phyloP scores from a whole-genome alignment of 371 early-diverging fungal genomes.

The Entomophthora muscae region DNA sequence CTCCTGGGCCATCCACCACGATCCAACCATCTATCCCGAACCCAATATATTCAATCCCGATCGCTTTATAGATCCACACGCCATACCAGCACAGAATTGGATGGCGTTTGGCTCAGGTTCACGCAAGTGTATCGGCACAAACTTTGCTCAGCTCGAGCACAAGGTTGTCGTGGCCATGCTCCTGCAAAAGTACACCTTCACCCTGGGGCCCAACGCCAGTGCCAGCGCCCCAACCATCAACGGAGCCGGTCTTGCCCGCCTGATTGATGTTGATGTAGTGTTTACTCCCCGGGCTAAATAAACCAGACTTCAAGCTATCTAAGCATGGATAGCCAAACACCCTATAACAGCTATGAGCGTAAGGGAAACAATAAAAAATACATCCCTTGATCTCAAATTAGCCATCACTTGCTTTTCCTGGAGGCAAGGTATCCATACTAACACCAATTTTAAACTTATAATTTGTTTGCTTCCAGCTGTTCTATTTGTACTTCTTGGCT shows the following conservation, averaged over 20 bases:
- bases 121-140: conserved; percentile 1
- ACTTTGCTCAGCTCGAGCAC: conserved; percentile 2
- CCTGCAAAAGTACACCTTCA: not conserved
- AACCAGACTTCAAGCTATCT: too few species aligned
- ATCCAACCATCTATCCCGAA: not conserved
- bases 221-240: too few species aligned
- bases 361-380: too few species aligned
- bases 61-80: too few species aligned
- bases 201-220: conserved; percentile 15
- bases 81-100: not conserved
- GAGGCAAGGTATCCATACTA: too few species aligned
- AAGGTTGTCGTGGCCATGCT: not conserved
- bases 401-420: too few species aligned
- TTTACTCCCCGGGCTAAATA: not conserved
- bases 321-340: too few species aligned
- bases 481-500: too few species aligned
- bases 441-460: too few species aligned
- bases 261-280: not conserved
- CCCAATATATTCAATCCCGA: conserved; percentile 5
- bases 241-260: not conserved
- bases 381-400: too few species aligned
- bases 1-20: not conserved
- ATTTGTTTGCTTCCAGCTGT: too few species aligned
- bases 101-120: not conserved
- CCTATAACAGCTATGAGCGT: too few species aligned